These are phyloP conservation scores for Drechslerella coelobrocha DNA, from an alignment of 2,329 filamentous ascomycete species.

Conservation along the genomic window DNA sequence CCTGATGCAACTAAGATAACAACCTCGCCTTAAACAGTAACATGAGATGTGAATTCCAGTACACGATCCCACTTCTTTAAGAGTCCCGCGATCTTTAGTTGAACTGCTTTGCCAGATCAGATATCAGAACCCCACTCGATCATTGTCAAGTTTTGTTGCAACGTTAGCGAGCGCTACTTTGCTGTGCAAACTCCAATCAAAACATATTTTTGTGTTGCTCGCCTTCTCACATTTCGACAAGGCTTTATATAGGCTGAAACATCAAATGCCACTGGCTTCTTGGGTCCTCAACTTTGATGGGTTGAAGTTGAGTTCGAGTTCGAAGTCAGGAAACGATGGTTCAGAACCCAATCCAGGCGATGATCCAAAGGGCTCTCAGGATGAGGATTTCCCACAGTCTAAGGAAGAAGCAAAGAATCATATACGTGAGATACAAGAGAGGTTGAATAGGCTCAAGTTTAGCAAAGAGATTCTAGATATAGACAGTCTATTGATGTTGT, in stretches of 20 bases:
- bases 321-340: too few species aligned
- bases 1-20: too few species aligned
- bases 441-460: not conserved
- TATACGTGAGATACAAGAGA: not conserved
- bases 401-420: not conserved
- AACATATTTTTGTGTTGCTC: not conserved
- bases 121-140: too few species aligned
- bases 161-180: too few species aligned
- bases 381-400: not conserved
- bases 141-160: too few species aligned
- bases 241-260: not conserved
- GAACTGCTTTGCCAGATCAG: too few species aligned
- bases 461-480: not conserved
- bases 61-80: too few species aligned
- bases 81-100: too few species aligned
- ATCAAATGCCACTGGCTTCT: not conserved
- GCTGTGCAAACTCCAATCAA: not conserved
- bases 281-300: not conserved
- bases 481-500: not conserved
- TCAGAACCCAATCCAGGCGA: too few species aligned
- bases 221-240: not conserved
- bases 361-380: too few species aligned
- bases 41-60: too few species aligned
- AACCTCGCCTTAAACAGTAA: too few species aligned
- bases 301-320: not conserved